Base-by-base conservation (phyloP, 2,329 filamentous ascomycete species). In the Cylindrodendrum hubeiense region DNA sequence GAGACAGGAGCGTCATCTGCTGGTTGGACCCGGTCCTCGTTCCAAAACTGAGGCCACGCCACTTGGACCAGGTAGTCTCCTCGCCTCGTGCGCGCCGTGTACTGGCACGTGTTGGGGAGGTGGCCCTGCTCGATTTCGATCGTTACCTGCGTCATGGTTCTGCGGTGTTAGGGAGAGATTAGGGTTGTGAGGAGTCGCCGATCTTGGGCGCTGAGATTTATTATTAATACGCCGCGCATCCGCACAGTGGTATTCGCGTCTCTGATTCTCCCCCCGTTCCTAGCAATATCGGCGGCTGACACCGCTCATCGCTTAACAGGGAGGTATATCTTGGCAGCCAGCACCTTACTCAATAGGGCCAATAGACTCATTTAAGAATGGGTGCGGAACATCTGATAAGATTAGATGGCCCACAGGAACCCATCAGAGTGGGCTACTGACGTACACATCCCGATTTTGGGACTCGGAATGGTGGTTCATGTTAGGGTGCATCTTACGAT, bases 1-100 rank as follows among this genome's bases (percentile, higher is more conserved):
- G 73, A 74, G 19, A 74, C 46, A 1, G 67, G 58, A 34, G 60
- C 44, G 4, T 72, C 64, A 13, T 65, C 66, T 6, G 59, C 34
- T 4, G 66, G 69, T 2, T 66, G 71, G 9, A 41, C 41, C 4
- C 74, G 68, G 17, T 72, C 55, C 6, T 64, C 60, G 15, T 47
- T 67, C 77, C 74, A 77, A 60, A 65, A 65, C 21, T 75, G 61
- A 6, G 75, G 77, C 72, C 72, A 78, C 2, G 75, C 71, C 12
- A 78, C 67, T 58, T 79, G 76, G 7, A 79, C 62, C 5, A 76
- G 65, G 28, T 77, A 78, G 15, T 76, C 74, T 9, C 75, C 75
- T 49, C 75, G 70, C 22, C 61, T 63, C 1, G 75, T 72, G 41
- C 70, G 60, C 12, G 71, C 69, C 24, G 65, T 63, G 59, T 70